A percentile compares a stretch with the other conserved stretches of the same genome.
Evolutionary conservation across 768 basidiomycete genomes (phyloP).

Genomic region (Udeniomyces megalosporus): DNA sequence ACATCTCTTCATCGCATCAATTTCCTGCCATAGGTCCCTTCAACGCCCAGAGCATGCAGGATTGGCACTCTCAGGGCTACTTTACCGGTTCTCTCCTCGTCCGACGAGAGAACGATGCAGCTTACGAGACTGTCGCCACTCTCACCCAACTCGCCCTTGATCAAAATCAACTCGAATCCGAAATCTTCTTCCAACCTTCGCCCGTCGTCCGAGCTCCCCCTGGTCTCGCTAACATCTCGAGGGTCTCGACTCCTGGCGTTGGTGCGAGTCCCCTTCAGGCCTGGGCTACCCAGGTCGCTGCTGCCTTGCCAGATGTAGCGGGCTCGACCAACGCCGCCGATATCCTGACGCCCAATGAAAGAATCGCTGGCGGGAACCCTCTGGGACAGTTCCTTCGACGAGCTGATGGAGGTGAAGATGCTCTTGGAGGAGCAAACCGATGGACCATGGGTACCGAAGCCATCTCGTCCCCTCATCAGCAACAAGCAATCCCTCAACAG

Average conservation of each 20-base stretch:
- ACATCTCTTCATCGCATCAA: too few relatives aligned
- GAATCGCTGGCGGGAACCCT: neutral
- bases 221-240: slow-evolving; percentile 3
- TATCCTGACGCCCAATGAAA: neutral
- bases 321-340: neutral
- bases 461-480: slow-evolving; percentile 1
- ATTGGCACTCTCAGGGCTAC: slow-evolving; percentile 83
- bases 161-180: neutral
- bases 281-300: neutral
- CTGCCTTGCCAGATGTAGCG: neutral
- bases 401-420: neutral
- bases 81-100: slow-evolving; percentile 68
- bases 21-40: slow-evolving; percentile 56
- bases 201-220: slow-evolving; percentile 9
- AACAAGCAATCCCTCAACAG: neutral
- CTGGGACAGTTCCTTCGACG: slow-evolving; percentile 12
- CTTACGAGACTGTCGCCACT: slow-evolving; percentile 27
- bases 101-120: slow-evolving; percentile 41
- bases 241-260: neutral
- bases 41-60: slow-evolving; percentile 76
- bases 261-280: neutral
- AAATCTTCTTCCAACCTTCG: slow-evolving; percentile 10
- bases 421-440: neutral
- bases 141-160: slow-evolving; percentile 12
- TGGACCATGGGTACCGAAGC: slow-evolving; percentile 7